Base-by-base conservation (phyloP, 768 basidiomycete genomes). In the Suillus occidentalis region DNA sequence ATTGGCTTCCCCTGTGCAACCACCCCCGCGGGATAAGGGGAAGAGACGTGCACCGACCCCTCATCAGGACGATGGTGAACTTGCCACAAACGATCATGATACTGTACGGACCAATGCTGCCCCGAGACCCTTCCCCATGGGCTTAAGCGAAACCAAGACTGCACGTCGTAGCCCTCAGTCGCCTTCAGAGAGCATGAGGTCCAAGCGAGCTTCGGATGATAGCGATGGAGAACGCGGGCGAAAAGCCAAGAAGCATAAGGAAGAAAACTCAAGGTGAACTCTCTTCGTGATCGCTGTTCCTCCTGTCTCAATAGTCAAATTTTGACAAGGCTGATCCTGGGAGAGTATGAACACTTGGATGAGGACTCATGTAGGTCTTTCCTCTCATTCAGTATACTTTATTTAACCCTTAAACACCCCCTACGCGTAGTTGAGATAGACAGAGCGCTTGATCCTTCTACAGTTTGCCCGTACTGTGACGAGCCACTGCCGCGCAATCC, bases 381-480 rank as follows among this genome's bases (percentile, higher is more conserved):
- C 28, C 25, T 45, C 49, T 37, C 39, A 20, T 62, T 62, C 18
- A 60, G 40, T 8, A 36, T 28, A 22, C 40, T 34, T 39, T 18
- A 18, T 52, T 52, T 18, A 52, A 52, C 65, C 36, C 28, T 64
- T 62, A 59, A 65, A 53, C 31, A 42, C 16, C 49, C 22, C 34
- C 36, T 28, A 31, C 36, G 53, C 49, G 61, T 65, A 90, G 87
- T 88, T 52, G 83, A 85, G 12, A 73, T 86, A 34, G 80, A 82
- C 42, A 78, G 83, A 3, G 68, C 73, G 22, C 77, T 81, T 7
- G 91, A 94, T 68, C 91, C 91, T 13, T 81, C 79, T 7, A 87
- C 81, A 1, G 76, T 94, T 3, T 95, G 93, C 71, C 92, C 93
- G 0, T 95, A 89, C 73, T 95, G 93, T 67, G 93, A 95, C 69